Percentiles rank a stretch among this genome's conserved stretches.
Conservation (phyloP, 2,329 filamentous ascomycete genomes). For the Xenoacremonium recifei region DNA sequence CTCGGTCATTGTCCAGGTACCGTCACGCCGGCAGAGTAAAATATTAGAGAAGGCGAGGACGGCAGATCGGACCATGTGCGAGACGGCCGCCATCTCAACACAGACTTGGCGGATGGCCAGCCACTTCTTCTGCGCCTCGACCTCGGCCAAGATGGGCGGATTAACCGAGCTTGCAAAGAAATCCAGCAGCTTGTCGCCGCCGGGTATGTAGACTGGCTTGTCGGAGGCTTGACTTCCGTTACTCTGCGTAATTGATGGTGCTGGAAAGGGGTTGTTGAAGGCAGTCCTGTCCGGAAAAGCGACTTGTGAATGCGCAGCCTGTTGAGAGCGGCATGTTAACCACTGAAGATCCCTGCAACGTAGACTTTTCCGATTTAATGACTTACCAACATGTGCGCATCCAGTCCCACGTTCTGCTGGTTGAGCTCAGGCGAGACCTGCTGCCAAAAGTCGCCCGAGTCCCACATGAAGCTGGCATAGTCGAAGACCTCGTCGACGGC, state of each 20-base stretch:
- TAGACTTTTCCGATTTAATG: background rate
- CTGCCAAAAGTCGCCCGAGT: slow-evolving; percentile 36
- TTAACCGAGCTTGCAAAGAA: slow-evolving; percentile 48
- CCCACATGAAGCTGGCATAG: slow-evolving; percentile 50
- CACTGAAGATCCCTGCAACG: too few species aligned
- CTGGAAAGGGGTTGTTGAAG: slow-evolving; percentile 17
- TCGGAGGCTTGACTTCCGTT: slow-evolving; percentile 14
- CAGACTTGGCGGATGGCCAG: slow-evolving; percentile 47
- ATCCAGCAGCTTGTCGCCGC: slow-evolving; percentile 37
- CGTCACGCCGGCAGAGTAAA: slow-evolving; percentile 36
- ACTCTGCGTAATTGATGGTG: slow-evolving; percentile 19
- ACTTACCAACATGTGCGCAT: slow-evolving; percentile 21
- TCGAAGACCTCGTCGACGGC: slow-evolving; percentile 44
- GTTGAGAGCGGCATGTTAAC: background rate
- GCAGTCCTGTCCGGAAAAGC: slow-evolving; percentile 22
- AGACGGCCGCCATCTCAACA: slow-evolving; percentile 45
- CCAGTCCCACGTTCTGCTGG: slow-evolving; percentile 14
- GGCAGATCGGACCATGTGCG: slow-evolving; percentile 45
- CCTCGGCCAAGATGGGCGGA: slow-evolving; percentile 52
- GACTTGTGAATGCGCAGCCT: slow-evolving; percentile 22
- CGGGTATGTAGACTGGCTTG: slow-evolving; percentile 5
- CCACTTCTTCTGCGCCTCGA: slow-evolving; percentile 54
- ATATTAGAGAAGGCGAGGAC: slow-evolving; percentile 52
- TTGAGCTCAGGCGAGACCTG: slow-evolving; percentile 27
- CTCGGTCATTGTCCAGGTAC: slow-evolving; percentile 28